Evolutionary conservation across 2,329 filamentous ascomycete species (phyloP).

Genomic region (Sclerotiophoma versabilis): DNA sequence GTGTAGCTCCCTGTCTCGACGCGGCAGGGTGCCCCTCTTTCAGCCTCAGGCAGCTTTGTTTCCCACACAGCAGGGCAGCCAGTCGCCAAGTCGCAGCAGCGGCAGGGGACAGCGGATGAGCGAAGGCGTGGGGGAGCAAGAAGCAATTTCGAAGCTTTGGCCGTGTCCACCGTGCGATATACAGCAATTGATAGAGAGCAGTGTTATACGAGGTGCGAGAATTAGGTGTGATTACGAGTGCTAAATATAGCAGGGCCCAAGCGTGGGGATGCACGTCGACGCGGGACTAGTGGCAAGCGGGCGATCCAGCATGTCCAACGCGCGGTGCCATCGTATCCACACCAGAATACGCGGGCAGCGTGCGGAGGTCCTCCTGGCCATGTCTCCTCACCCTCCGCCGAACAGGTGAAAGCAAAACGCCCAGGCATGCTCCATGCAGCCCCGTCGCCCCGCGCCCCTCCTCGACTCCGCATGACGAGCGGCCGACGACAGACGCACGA

Average conservation of each 20-base stretch:
- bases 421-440: constrained; percentile 29
- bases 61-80: constrained; percentile 2
- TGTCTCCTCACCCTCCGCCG: constrained; percentile 3
- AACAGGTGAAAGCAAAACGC: constrained; percentile 19
- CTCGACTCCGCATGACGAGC: constrained; percentile 7
- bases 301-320: constrained; percentile 14
- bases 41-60: constrained; percentile 6
- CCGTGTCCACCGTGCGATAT: background rate
- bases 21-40: constrained; percentile 1
- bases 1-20: background rate
- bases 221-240: constrained; percentile 4
- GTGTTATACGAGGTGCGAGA: constrained; percentile 5
- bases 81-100: too few relatives aligned
- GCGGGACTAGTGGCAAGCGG: constrained; percentile 14
- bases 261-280: constrained; percentile 13
- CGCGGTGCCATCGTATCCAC: constrained; percentile 1
- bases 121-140: background rate
- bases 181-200: background rate
- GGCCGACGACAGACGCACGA: background rate
- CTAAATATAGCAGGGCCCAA: constrained; percentile 12
- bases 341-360: constrained; percentile 5
- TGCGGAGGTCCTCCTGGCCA: constrained; percentile 10
- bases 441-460: constrained; percentile 1
- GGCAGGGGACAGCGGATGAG: too few relatives aligned
- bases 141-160: background rate